Percentiles rank a stretch among this genome's conserved stretches.
phyloP scores from a whole-genome alignment of 169 alveolate genomes.

The Cryptosporidium xiaoi region DNA sequence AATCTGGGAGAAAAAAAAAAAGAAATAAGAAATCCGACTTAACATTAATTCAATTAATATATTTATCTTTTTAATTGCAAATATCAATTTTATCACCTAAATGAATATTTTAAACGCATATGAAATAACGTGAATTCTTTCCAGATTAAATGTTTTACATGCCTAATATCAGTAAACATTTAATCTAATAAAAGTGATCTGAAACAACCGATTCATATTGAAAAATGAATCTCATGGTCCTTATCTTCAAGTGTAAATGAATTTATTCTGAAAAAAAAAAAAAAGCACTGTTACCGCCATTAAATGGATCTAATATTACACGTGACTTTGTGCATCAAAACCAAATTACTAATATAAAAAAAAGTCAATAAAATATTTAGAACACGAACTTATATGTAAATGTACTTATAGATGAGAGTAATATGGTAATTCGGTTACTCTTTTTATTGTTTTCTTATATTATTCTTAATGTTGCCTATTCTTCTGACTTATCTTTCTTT shows the following conservation, averaged over 20 bases:
- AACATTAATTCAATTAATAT: background rate
- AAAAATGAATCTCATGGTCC: too few species aligned
- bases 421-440: constrained; percentile 28
- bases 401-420: constrained; percentile 13
- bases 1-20: constrained; percentile 9
- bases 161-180: too few species aligned
- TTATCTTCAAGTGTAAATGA: too few species aligned
- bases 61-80: too few species aligned
- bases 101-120: too few species aligned
- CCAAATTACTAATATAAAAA: background rate
- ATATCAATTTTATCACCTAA: too few species aligned
- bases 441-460: constrained; percentile 7
- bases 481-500: background rate
- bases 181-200: too few species aligned
- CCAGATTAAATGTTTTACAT: too few species aligned
- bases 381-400: background rate
- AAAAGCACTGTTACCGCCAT: constrained; percentile 26
- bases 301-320: constrained; percentile 47
- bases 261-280: background rate
- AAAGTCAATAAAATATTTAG: background rate
- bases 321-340: background rate
- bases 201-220: too few species aligned
- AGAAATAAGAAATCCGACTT: background rate
- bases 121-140: too few species aligned
- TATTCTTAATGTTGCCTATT: background rate